phyloP scores from a whole-genome alignment of 176 grass and related monocot species.

The Guadua angustifolia region DNA sequence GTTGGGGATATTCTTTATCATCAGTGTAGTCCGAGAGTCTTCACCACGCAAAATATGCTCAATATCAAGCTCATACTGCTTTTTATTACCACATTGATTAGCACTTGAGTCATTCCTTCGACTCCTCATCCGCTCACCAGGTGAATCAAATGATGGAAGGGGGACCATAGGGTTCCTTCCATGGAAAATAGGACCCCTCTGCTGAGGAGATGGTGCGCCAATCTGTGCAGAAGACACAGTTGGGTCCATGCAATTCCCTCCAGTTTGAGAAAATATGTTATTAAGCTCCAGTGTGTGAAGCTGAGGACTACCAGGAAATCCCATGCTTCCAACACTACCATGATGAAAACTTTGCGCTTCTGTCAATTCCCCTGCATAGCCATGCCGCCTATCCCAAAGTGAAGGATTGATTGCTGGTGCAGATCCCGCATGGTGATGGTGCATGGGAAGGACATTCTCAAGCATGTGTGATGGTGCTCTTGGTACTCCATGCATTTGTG shows the following conservation, averaged over 20 bases:
- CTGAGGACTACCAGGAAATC: conserved; percentile 76
- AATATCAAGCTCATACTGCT: conserved; percentile 89
- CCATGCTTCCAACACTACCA: conserved; percentile 72
- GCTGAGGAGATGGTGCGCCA: conserved; percentile 72
- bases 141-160: conserved; percentile 58
- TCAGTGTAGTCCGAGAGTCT: conserved; percentile 81
- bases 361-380: conserved; percentile 55
- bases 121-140: conserved; percentile 69
- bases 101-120: conserved; percentile 69
- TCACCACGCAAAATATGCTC: conserved; percentile 78
- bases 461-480: conserved; percentile 73
- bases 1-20: conserved; percentile 98
- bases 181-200: conserved; percentile 79
- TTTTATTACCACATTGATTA: conserved; percentile 86
- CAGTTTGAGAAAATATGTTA: conserved; percentile 61
- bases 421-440: conserved; percentile 80
- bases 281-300: conserved; percentile 68
- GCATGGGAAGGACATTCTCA: conserved; percentile 58
- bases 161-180: conserved; percentile 76
- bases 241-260: conserved; percentile 72
- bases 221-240: conserved; percentile 58
- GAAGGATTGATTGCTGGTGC: conserved; percentile 73
- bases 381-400: conserved; percentile 65
- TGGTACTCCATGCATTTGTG: conserved; percentile 65
- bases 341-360: conserved; percentile 61